Evolutionary conservation across 2,329 filamentous ascomycete genomes (phyloP).

Genomic region (Torrubiellomyces zombiae): DNA sequence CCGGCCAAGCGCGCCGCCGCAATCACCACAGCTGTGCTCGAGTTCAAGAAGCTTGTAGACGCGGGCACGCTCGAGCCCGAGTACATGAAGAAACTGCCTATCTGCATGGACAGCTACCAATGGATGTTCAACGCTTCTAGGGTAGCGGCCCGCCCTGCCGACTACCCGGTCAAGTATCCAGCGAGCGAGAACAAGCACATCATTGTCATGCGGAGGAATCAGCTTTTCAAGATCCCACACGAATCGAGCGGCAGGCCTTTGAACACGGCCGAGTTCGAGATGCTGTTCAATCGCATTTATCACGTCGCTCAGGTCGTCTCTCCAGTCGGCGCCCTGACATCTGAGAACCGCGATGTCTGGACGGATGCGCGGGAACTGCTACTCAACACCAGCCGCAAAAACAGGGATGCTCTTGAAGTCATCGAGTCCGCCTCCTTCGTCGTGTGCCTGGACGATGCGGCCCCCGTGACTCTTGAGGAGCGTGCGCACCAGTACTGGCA

Average conservation of each 20-base stretch:
- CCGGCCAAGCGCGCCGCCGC: slow-evolving; percentile 87
- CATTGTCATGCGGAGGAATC: slow-evolving; percentile 82
- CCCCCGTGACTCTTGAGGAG: slow-evolving; percentile 86
- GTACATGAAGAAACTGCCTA: slow-evolving; percentile 95
- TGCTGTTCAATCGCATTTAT: slow-evolving; percentile 76
- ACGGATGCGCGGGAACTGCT: slow-evolving; percentile 66
- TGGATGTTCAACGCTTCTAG: slow-evolving; percentile 97
- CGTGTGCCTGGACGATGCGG: slow-evolving; percentile 82
- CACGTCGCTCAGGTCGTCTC: slow-evolving; percentile 54
- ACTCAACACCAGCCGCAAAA: slow-evolving; percentile 59
- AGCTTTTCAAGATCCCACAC: slow-evolving; percentile 84
- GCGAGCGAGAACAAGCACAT: slow-evolving; percentile 69
- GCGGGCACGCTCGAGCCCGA: slow-evolving; percentile 73
- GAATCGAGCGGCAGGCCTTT: slow-evolving; percentile 72
- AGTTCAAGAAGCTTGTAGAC: slow-evolving; percentile 92
- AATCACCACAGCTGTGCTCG: slow-evolving; percentile 67
- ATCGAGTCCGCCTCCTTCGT: slow-evolving; percentile 85
- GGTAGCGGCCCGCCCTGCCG: slow-evolving; percentile 64
- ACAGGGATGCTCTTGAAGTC: slow-evolving; percentile 58
- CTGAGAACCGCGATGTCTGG: slow-evolving; percentile 89
- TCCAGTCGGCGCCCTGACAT: slow-evolving; percentile 70
- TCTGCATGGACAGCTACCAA: slow-evolving; percentile 96
- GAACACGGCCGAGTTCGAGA: slow-evolving; percentile 76
- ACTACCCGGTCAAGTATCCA: slow-evolving; percentile 70
- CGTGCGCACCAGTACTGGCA: slow-evolving; percentile 96